Base-by-base conservation (phyloP, 331 rosid species). In the Quercus phellos region DNA sequence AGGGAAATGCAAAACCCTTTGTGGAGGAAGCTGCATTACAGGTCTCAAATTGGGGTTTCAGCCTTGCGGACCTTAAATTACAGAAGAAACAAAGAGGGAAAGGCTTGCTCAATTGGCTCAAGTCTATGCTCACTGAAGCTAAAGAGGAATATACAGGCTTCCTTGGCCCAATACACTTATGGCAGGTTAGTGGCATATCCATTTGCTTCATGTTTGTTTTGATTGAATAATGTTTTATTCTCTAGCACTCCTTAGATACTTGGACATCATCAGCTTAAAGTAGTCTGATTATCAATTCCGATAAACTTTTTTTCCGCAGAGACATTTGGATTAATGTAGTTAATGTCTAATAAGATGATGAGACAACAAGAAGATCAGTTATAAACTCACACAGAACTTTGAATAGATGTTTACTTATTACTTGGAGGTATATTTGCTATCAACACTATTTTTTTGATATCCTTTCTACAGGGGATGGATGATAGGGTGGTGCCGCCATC, bases 11-110 rank as follows among this genome's bases (percentile, higher is more conserved):
- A 32, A 85, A 86, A 81, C 97, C 99, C 55, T 92, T 94, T 68
- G 84, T 92, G 78, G 96, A 92, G 87, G 99, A 94, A 86, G 96
- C 98, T 87, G 86, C 85, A 70, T 68, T 94, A 86, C 98, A 90
- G 83, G 98, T 90, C 59, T 88, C 98, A 21, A 84, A 88, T 77
- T 94, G 99, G 99, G 99, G 99, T 84, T 92, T 94, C 90, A 87
- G 91, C 86, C 97, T 94, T 70, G 84, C 77, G 35, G 98, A 94
- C 83, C 97, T 94, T 76, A 94, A 88, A 79, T 83, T 94, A 90
- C 98, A 88, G 86, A 92, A 91, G 90, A 89, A 79, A 80, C 75
- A 82, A 77, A 78, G 38, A 53, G 87, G 78, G 61, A 81, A 85
- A 77, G 80, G 88, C 32, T 8, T 92, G 63, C 76, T 94, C 75